phyloP scores from a whole-genome alignment of 2,329 filamentous ascomycete genomes.

The Arthroderma sp. region DNA sequence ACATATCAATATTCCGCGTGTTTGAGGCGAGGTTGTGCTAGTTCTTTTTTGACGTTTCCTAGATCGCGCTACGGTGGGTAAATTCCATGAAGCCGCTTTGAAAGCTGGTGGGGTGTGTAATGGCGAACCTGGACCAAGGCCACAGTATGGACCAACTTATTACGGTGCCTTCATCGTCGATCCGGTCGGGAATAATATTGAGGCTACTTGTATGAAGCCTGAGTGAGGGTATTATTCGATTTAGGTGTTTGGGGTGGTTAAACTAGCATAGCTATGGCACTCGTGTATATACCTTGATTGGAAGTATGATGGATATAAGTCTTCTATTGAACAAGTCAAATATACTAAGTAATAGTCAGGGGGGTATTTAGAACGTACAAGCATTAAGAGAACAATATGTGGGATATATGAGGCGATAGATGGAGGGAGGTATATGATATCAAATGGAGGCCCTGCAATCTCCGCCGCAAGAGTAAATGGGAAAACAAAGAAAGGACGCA shows the following conservation, averaged over 20 bases:
- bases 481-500: no score
- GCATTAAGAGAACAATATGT: no score
- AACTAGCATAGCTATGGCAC: neutral
- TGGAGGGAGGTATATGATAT: no score
- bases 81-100: slow-evolving; percentile 33
- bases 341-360: no score
- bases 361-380: no score
- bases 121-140: slow-evolving; percentile 34
- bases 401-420: no score
- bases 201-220: slow-evolving; percentile 26
- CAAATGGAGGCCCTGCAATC: no score
- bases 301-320: no score
- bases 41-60: neutral
- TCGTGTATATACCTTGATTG: neutral
- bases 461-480: no score
- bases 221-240: neutral
- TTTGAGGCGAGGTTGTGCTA: neutral
- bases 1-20: neutral
- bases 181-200: slow-evolving; percentile 41
- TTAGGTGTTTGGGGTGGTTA: slow-evolving; percentile 7
- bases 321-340: no score
- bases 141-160: slow-evolving; percentile 35
- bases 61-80: slow-evolving; percentile 33
- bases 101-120: slow-evolving; percentile 36
- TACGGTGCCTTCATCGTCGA: slow-evolving; percentile 41